Evolutionary conservation across 2,329 filamentous ascomycete species (phyloP), one percentile per base, ranked within the genome.

Genomic region (Fusarium tuaranense): DNA sequence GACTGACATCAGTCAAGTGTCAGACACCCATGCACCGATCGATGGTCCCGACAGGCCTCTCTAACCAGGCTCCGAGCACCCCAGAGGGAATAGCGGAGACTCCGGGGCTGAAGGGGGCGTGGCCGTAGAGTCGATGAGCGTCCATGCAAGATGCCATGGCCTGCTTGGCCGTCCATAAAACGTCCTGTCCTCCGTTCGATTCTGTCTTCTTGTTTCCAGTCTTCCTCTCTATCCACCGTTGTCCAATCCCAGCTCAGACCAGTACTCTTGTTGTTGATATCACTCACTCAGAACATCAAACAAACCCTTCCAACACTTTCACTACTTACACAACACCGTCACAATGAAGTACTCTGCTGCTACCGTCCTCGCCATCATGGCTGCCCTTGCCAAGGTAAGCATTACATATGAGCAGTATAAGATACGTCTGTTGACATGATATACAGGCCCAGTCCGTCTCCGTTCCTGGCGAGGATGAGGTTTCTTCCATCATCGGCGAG

Each of bases 301-400:
- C 32, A 25, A 20, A 64, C 32, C 36, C 39, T 59, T 48, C 61
- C 62, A 72, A n/a, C n/a, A 62, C 51, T 53, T 7, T 32, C 48
- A 55, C 48, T 53, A 62, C 63, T 34, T 59, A 67, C 55, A 58
- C 55, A 70, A 68, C 38, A 70, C 65, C 70, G 63, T 68, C 78
- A 78, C 51, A 67, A 84, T 85, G 84, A 83, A 83, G 81, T 82
- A 83, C 81, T 79, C 81, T 77, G 77, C 77, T 74, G 72, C 78
- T 53, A 75, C 80, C 64, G 51, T 83, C 70, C 69, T 75, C 32
- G 70, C 82, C 65, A 77, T 80, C 72, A 74, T 84, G 53, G 79
- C 79, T 60, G 79, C 81, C 65, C 48, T 73, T 27, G 67, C 70
- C 64, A 64, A 76, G 67, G 76, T 78, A 70, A 18, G 68, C 64